These are phyloP conservation scores for Dactylonectria estremocensis DNA, from an alignment of 2,329 filamentous ascomycete species.

Conservation along the genomic window DNA sequence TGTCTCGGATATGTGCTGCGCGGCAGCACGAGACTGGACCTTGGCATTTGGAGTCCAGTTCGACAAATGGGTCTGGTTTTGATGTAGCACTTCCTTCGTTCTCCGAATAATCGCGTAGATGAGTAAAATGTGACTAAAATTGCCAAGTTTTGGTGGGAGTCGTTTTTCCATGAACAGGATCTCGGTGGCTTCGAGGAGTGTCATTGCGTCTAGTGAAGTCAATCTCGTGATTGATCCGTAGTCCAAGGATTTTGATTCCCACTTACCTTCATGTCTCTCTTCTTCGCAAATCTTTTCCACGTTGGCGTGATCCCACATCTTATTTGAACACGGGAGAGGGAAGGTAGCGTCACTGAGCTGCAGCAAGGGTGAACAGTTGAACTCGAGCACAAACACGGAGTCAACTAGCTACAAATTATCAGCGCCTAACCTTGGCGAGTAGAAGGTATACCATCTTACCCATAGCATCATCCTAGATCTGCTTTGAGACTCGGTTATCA, in stretches of 20 bases:
- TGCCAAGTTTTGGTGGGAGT: conserved; percentile 31
- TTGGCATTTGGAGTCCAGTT: conserved; percentile 36
- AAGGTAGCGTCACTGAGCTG: conserved; percentile 2
- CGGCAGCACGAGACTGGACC: conserved; percentile 26
- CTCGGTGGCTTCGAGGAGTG: conserved; percentile 34
- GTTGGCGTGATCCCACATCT: background rate
- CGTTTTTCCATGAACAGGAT: conserved; percentile 39
- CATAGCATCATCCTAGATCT: conserved; percentile 17
- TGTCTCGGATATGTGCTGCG: conserved; percentile 16
- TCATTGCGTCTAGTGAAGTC: background rate
- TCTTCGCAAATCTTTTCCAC: background rate
- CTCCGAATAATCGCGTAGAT: conserved; percentile 33
- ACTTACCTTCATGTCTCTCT: background rate
- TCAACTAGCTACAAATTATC: conserved; percentile 4
- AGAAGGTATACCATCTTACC: background rate
- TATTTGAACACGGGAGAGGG: background rate
- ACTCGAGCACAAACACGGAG: conserved; percentile 1
- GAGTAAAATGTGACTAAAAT: conserved; percentile 34
- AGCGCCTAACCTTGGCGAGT: background rate
- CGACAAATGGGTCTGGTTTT: conserved; percentile 28
- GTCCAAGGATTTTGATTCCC: background rate
- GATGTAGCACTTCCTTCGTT: conserved; percentile 32
- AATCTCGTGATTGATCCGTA: background rate
- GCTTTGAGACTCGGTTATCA: background rate
- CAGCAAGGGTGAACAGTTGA: background rate